Evolutionary conservation across 345 rosid genomes (phyloP), one percentile per base, ranked within the genome.

Genomic region (Citrus sp.): DNA sequence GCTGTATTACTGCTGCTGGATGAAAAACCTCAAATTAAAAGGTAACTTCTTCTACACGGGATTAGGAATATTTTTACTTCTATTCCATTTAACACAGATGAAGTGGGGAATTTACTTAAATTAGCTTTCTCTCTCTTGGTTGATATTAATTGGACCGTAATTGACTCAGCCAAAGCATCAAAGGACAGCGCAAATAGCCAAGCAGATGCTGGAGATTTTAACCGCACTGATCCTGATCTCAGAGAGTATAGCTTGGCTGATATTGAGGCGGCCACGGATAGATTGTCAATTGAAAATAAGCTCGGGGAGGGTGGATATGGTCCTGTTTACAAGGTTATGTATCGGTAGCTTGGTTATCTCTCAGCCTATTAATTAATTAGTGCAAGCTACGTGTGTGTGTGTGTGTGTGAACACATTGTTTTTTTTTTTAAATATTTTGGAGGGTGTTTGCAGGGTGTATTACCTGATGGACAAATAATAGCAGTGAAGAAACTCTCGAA

Each of bases 301-400:
- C 68, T 79, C 18, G 78, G 78, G 0, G 67, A 73, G 49, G 78
- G 82, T 67, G 82, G 77, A 79, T 79, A 63, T 72, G 73, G 77
- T 2, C 78, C 82, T 25, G 82, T 79, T 27, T 79, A 73, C 73
- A 79, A 78, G 81, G 81, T 78, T 70, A 40, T 3, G 21, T 62
- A 46, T 13, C 8, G 54, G 54, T 12, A 2, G 16, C 16, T 14
- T 10, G 54, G 54, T 13, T 12, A 2, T 46, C 16, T 46, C 51
- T 46, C 51, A 46, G 16, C 40, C 12, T 42, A 42, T 38, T 38
- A 38, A 42, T 38, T 38, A 38, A 16, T 40, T 9, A 42, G 4
- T 42, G 16, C 12, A 42, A 42, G 4, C 16, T 42, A 42, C 42
- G 10, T 9, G 9, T 9, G 12, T 42, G 10, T 9, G 9, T 9